Evolutionary conservation across 2,329 filamentous ascomycete species (phyloP), one percentile per base, ranked within the genome.

Genomic region (Cordyceps tenuipes): DNA sequence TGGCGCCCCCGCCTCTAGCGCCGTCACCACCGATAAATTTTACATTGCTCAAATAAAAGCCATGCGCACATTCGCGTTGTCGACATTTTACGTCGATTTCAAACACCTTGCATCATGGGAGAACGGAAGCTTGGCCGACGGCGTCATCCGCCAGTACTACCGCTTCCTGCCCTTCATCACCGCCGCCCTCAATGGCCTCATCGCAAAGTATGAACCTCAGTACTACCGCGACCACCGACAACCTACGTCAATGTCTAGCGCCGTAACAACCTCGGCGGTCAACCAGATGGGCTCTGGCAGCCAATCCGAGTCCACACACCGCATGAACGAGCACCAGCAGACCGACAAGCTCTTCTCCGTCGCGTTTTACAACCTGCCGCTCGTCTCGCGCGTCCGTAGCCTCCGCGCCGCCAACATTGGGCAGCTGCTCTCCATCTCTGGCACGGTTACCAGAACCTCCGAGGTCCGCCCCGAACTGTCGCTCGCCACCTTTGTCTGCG

Each of bases 311-410:
- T 81, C 86, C 47, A 83, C 85, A 49, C 84, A 86, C 67, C 88
- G 90, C 75, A 95, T 90, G 34, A 85, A 87, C 59, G 91, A 96
- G 73, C 91, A 96, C 72, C 92, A 97, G 73, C 92, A 97, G 76
- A 97, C 94, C 0, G 94, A 99, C 76, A 97, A 96, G 78, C 80
- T 99, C 43, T 97, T 99, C 73, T 85, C 91, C 5, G 80, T 97
- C 57, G 92, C 92, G 36, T 95, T 97, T 68, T 96, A 96, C 78
- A 96, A 97, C 70, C 78, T 97, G 31, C 90, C 92, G 0, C 81
- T 96, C 1, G 89, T 96, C 15, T 94, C 91, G 2, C 82, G 92
- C 65, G 84, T 97, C 60, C 89, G 92, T 62, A 87, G 91, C 68
- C 79, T 99, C 63, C 87, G 94, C 36, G 96, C 94, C 29, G 82